Base-by-base conservation (phyloP, 208 protist species). In the Leptomonas pyrrhocoris region DNA sequence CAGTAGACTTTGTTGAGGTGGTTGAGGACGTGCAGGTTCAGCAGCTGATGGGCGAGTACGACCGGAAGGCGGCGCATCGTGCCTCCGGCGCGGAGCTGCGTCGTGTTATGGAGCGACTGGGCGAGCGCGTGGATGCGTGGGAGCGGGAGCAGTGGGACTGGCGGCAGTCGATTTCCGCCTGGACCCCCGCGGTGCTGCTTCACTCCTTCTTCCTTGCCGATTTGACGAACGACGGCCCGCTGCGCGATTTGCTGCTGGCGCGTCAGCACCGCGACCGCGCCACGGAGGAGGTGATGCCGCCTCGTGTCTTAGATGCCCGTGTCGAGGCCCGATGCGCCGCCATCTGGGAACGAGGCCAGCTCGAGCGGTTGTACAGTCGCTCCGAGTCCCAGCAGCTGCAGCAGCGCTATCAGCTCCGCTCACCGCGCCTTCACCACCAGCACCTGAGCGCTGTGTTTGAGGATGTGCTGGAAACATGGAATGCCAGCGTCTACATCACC, bases 351-450 rank as follows among this genome's bases (percentile, higher is more conserved):
- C 77, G 85, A 7, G 65, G 73, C 19, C 53, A 64, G 60, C 63
- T 79, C 1, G 67, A 71, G 34, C 77, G 82, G 5, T 50, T 79
- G n/a, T 77, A 80, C 51, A 70, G 67, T 21, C 70, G 73, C 57
- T 74, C 86, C 6, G 88, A 93, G 43, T 79, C 80, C 6, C 68
- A 81, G 57, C 70, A 87, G 53, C 57, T 90, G 19, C 81, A 84
- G 51, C 66, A 72, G 55, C 67, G 70, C 48, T 86, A 75, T 60
- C 83, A 79, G 7, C 58, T 77, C 64, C 68, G 87, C 16, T 36
- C 61, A 18, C 77, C 83, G 27, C 73, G 79, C 15, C 43, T 80
- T 15, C 78, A 88, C 45, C 62, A 84, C 42, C 78, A 82, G 56
- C 60, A 56, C n/a, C 69, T 90, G 13, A 79, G 76, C 54, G 46